phyloP scores from a whole-genome alignment of 2,329 filamentous ascomycete species.

The Fusarium bulbicola region DNA sequence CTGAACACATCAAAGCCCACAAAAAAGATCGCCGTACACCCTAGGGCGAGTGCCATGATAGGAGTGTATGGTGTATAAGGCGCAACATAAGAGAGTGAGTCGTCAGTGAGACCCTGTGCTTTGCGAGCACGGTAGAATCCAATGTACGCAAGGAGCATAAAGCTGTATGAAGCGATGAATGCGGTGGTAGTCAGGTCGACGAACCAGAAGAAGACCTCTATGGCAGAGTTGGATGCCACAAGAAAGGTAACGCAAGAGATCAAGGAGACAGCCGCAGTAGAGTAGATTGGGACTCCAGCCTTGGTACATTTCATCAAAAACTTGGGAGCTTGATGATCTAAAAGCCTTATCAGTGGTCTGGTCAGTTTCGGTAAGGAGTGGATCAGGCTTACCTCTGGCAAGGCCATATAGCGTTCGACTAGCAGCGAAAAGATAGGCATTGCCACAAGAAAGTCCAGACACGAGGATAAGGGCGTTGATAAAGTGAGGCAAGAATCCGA shows the following conservation, averaged over 20 bases:
- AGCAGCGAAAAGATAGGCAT: constrained; percentile 57
- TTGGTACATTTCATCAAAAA: constrained; percentile 65
- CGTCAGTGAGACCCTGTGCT: constrained; percentile 55
- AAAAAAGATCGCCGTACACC: constrained; percentile 60
- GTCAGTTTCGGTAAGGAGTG: not conserved
- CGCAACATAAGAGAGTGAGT: constrained; percentile 59
- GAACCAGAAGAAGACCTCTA: constrained; percentile 61
- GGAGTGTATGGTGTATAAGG: constrained; percentile 58
- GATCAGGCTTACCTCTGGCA: constrained; percentile 38
- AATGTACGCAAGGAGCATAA: constrained; percentile 53
- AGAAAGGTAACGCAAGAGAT: constrained; percentile 61
- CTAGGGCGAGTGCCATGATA: constrained; percentile 57
- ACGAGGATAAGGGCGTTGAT: constrained; percentile 72
- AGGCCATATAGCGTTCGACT: constrained; percentile 58
- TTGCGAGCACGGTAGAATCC: constrained; percentile 58
- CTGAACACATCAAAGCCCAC: constrained; percentile 66
- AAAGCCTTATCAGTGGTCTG: not conserved
- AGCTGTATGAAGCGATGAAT: constrained; percentile 64
- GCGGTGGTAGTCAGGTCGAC: constrained; percentile 63
- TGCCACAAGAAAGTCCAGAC: constrained; percentile 52
- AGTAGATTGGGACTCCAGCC: constrained; percentile 66
- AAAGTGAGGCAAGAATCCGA: constrained; percentile 61
- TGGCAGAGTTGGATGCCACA: constrained; percentile 55
- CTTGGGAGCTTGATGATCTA: constrained; percentile 54
- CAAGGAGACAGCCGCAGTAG: constrained; percentile 56